These are phyloP conservation scores for Marasmius sp. DNA, from an alignment of 1,284 basidiomycete species.

Conservation along the genomic window DNA sequence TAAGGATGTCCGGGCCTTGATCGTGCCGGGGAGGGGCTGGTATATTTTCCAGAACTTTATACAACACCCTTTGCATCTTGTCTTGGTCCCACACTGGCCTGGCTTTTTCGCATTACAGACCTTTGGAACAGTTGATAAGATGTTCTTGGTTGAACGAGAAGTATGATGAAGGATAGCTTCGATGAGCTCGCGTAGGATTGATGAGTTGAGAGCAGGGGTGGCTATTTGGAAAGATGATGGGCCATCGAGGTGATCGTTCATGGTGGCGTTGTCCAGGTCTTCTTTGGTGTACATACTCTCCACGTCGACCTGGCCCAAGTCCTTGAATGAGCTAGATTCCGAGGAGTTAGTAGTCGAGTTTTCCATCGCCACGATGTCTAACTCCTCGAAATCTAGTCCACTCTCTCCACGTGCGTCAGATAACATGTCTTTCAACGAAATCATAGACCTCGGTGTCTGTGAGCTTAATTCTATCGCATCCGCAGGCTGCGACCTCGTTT, in stretches of 20 bases:
- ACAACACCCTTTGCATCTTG: neutral
- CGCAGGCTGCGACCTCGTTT: neutral
- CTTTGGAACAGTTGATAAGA: neutral
- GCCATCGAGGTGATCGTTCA: neutral
- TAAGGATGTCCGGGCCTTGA: neutral
- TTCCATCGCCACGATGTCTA: too few species aligned
- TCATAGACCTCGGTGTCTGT: too few species aligned
- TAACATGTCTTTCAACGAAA: too few species aligned
- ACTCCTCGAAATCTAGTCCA: too few species aligned
- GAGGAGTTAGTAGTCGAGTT: too few species aligned
- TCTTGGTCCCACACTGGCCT: neutral
- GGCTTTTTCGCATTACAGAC: neutral
- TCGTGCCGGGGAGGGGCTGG: neutral
- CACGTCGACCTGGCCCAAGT: too few species aligned
- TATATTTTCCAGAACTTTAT: neutral
- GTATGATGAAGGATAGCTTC: neutral
- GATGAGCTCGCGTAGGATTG: neutral
- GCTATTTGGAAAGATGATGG: neutral
- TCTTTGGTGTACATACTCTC: neutral
- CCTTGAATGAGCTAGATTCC: too few species aligned
- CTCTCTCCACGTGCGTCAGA: too few species aligned
- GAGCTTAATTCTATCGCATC: too few species aligned
- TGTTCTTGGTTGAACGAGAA: neutral
- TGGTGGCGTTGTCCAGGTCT: neutral
- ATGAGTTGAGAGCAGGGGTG: neutral